A percentile compares a stretch with the other conserved stretches of the same genome.
Conservation (phyloP, 345 rosid genomes). For the Salix udensis region DNA sequence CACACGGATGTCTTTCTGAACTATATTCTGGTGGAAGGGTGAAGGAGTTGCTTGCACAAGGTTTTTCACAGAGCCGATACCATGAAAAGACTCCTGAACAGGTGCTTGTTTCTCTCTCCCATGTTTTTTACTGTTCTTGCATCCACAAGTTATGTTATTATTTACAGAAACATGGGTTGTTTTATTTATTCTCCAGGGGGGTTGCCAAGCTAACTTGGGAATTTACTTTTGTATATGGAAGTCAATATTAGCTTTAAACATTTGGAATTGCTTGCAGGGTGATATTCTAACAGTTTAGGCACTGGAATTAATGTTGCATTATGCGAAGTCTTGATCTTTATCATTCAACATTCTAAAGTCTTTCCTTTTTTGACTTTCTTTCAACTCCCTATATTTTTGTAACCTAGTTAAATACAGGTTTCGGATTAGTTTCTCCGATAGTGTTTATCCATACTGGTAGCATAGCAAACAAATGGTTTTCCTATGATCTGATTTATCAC, state of each 20-base stretch:
- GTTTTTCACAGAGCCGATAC: slow-evolving; percentile 85
- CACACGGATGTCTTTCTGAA: slow-evolving; percentile 84
- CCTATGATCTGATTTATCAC: not conserved
- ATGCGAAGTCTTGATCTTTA: not conserved
- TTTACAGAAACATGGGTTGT: not conserved
- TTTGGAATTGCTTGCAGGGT: not conserved
- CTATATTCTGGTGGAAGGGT: slow-evolving; percentile 91
- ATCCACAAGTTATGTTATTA: not conserved
- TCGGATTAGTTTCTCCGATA: too few species aligned
- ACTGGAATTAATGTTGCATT: not conserved
- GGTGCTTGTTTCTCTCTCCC: slow-evolving; percentile 30
- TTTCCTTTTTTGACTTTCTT: not conserved
- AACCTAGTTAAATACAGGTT: not conserved
- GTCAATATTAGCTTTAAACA: not conserved
- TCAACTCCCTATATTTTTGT: not conserved
- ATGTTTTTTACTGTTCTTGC: not conserved
- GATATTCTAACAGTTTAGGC: not conserved
- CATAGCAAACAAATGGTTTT: too few species aligned
- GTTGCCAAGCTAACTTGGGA: not conserved
- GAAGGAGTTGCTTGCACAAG: slow-evolving; percentile 95
- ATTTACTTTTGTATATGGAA: not conserved
- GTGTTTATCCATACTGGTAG: too few species aligned
- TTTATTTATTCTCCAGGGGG: not conserved
- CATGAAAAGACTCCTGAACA: slow-evolving; percentile 98
- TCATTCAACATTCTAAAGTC: not conserved